A percentile compares a stretch with the other conserved stretches of the same genome.
Conservation (phyloP, 2,329 filamentous ascomycete species). For the Fusarium proliferatum region DNA sequence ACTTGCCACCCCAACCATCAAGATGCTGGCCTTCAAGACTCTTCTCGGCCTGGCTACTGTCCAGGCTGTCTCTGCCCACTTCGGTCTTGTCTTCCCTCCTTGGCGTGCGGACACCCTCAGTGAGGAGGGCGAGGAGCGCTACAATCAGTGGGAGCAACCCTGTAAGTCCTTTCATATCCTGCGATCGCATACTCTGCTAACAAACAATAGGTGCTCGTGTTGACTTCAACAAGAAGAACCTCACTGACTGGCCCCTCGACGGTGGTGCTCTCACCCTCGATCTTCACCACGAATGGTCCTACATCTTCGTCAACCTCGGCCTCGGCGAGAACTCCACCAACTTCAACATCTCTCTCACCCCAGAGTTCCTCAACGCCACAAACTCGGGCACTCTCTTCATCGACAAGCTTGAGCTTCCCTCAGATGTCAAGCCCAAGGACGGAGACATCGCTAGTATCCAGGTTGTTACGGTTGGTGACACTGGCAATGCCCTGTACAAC, state of each 20-base stretch:
- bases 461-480: conserved; percentile 72
- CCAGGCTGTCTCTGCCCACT: conserved; percentile 59
- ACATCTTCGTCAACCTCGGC: conserved; percentile 65
- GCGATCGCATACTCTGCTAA: not conserved
- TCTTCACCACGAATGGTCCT: conserved; percentile 64
- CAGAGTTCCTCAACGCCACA: conserved; percentile 67
- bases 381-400: conserved; percentile 75
- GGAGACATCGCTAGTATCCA: conserved; percentile 75
- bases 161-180: conserved; percentile 54
- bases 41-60: conserved; percentile 51
- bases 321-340: conserved; percentile 63
- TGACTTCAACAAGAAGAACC: conserved; percentile 55
- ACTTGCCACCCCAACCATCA: not conserved
- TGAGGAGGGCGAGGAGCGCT: conserved; percentile 51
- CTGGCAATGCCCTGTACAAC: conserved; percentile 73
- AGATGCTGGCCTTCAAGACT: conserved; percentile 48
- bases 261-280: conserved; percentile 61
- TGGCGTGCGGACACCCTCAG: conserved; percentile 62
- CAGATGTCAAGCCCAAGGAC: conserved; percentile 60
- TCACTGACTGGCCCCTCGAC: conserved; percentile 64
- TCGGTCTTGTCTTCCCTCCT: conserved; percentile 58
- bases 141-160: conserved; percentile 63
- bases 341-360: conserved; percentile 76
- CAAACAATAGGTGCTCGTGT: conserved; percentile 58
- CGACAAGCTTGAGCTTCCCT: conserved; percentile 65